A percentile compares a stretch with the other conserved stretches of the same genome.
Conservation (phyloP, 2,329 filamentous ascomycete species). For the Aspergillus fructus region DNA sequence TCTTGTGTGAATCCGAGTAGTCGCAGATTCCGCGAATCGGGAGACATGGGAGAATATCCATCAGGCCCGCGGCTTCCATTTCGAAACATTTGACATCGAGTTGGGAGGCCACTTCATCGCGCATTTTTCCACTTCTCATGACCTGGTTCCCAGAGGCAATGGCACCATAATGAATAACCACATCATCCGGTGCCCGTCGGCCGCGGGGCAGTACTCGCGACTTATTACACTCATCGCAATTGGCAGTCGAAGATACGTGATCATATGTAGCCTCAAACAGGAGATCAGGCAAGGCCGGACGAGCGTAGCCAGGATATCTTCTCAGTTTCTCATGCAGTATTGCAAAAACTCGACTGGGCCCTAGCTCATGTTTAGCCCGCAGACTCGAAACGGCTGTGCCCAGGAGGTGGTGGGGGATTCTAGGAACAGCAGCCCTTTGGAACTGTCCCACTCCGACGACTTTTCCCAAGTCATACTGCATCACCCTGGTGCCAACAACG, state of each 20-base stretch:
- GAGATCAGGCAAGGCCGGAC: background rate
- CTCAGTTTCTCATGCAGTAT: background rate
- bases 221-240: background rate
- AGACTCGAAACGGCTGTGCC: background rate
- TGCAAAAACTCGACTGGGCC: background rate
- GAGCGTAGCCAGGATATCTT: background rate
- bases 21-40: conserved; percentile 45
- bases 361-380: background rate
- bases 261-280: background rate
- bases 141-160: conserved; percentile 28
- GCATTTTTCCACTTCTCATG: conserved; percentile 16
- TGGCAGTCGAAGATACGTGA: background rate
- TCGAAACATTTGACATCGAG: conserved; percentile 27
- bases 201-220: background rate
- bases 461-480: background rate
- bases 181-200: background rate
- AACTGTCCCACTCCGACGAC: background rate
- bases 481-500: background rate
- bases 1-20: conserved; percentile 43
- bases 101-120: background rate
- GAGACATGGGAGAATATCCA: conserved; percentile 30
- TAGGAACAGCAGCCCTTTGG: background rate
- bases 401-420: background rate
- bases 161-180: background rate
- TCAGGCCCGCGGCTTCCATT: conserved; percentile 27